Percentiles rank a stretch among this genome's conserved stretches.
These are phyloP conservation scores for Trichoderma semiorbis DNA, from an alignment of 2,329 filamentous ascomycete species.

Conservation along the genomic window DNA sequence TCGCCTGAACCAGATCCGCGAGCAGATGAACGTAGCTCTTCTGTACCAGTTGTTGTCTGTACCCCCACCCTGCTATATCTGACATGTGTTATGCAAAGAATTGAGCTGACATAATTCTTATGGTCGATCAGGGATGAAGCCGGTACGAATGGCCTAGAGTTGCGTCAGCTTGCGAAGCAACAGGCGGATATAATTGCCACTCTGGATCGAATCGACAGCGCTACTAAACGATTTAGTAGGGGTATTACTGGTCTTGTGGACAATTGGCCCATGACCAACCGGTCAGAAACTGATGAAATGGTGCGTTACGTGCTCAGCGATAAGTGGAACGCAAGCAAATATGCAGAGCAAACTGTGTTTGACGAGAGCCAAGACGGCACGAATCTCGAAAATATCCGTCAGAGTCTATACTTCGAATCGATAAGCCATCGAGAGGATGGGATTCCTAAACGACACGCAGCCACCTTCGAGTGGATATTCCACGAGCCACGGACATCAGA, in stretches of 20 bases:
- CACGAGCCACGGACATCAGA: background rate
- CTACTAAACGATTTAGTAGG: background rate
- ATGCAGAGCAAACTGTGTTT: background rate
- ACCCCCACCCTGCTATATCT: background rate
- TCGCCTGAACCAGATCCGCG: background rate
- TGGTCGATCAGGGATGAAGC: background rate
- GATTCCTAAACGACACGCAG: background rate
- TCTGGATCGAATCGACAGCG: background rate
- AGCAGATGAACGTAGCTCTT: background rate
- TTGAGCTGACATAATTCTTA: background rate
- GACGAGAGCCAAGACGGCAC: accelerated
- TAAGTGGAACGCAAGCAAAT: background rate
- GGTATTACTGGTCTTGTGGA: background rate
- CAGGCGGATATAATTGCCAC: background rate
- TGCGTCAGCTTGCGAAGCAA: background rate
- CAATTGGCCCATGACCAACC: accelerated
- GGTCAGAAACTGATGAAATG: background rate
- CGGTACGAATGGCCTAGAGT: background rate
- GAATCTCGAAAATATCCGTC: background rate
- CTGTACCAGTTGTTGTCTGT: background rate
- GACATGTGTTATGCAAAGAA: background rate
- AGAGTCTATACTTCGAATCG: background rate
- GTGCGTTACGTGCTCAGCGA: background rate
- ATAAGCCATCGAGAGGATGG: background rate
- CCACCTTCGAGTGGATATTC: background rate